Base-by-base conservation (phyloP, 148 eudicot species). In the Camellia japonica region DNA sequence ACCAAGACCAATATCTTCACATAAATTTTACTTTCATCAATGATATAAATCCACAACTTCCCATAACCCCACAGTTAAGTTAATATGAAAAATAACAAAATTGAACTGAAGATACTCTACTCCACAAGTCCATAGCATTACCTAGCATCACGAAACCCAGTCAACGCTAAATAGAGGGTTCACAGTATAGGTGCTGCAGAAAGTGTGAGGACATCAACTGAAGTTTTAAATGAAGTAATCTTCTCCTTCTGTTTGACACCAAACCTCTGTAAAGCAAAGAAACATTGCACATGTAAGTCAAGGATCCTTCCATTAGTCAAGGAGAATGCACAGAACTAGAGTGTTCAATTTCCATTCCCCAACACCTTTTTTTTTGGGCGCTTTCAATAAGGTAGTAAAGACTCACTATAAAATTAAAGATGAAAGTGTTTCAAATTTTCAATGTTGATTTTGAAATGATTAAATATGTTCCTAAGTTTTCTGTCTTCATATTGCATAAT, bases 81-180 rank as follows among this genome's bases (percentile, higher is more conserved):
- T 61, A 61, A 18, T n/a, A 10, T 49, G 2, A n/a, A 62, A 19
- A 75, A 14, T 64, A 75, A 76, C 38, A n/a, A 63, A 66, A 64
- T 20, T 60, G 42, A 76, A 23, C 68, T 18, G 42, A 42, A 75
- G 16, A 16, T 69, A 18, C 8, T 41, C n/a, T 41, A 15, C 13
- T 58, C 0, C 71, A 41, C 49, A 42, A 42, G 12, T 60, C 9
- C 12, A 38, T 18, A 77, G 65, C 66, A 84, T 84, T 90, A 96
- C 99, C 99, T 96, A 77, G 98, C 97, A 86, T 96, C 99, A 77
- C 99, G 98, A 83, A 96, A 93, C 78, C 99, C 99, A 72, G 97
- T 93, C 88, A 96, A 84, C 77, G 99, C 97, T 80, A 96, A 93
- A 85, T 96, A 96, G 66, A 96, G 97, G 60, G 99, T 96, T 75